Evolutionary conservation across 2,329 filamentous ascomycete species (phyloP), one percentile per base, ranked within the genome.

Genomic region (Macrophomina phaseolina): DNA sequence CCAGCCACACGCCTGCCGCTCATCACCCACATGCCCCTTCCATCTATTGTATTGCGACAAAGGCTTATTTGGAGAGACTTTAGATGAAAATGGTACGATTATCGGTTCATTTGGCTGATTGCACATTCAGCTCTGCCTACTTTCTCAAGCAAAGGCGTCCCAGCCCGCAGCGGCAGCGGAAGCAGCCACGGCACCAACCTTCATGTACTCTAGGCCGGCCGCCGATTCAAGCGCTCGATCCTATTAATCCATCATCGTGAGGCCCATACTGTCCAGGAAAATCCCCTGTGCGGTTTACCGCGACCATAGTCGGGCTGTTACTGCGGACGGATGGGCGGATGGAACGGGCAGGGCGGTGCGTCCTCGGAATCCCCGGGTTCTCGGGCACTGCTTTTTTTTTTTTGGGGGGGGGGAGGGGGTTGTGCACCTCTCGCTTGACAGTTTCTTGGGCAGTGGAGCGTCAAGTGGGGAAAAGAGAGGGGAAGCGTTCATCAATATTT

Each of bases 391-490:
- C 14, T 46, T 61, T 48, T 46, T 18, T 45, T 40, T 56, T 34
- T 34, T 36, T 23, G 23, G 23, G 23, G 23, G 3, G 23, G 23
- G 23, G 23, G 23, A 23, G 23, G 23, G 23, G 23, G 23, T 23
- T 55, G 34, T 58, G 16, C 36, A 14, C 28, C 11, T n/a, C 12
- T 34, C 49, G 56, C 56, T 61, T 61, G 40, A 34, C 38, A 23
- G 46, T 48, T n/a, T 61, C 56, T 46, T 45, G 28, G 56, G 42
- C 18, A n/a, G 56, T 61, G 56, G 56, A 61, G 40, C 23, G 14
- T n/a, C 40, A 45, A 36, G 56, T 46, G 56, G 56, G 56, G 56
- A 61, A 23, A 61, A 61, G 42, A 61, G 56, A 61, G 56, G 56
- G 40, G 56, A 46, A 34, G 5, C 28, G 56, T 23, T 48, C 56